These are phyloP conservation scores for Monilinia fructicola DNA, from an alignment of 2,329 filamentous ascomycete genomes.

Conservation along the genomic window DNA sequence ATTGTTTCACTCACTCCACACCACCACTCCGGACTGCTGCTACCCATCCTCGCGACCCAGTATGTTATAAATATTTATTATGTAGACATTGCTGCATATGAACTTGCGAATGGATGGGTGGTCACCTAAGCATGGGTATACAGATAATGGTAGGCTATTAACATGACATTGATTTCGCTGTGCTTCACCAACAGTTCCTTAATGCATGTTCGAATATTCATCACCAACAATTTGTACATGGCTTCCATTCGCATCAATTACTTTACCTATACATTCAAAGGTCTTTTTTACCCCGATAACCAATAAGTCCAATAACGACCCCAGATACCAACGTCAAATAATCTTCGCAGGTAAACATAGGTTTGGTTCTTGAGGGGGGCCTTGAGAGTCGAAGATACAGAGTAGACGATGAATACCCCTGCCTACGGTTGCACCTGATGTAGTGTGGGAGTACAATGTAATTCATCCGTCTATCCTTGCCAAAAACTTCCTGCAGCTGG, in stretches of 20 bases:
- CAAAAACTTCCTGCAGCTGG: conserved; percentile 15
- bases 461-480: conserved; percentile 9
- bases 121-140: not conserved
- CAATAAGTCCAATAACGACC: not conserved
- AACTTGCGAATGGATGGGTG: not conserved
- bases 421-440: not conserved
- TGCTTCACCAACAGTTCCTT: not conserved
- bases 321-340: not conserved
- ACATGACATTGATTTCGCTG: not conserved
- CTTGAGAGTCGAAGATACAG: not conserved
- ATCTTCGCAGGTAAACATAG: not conserved
- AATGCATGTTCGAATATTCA: not conserved
- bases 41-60: not conserved
- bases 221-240: not conserved
- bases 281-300: not conserved
- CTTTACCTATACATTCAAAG: not conserved
- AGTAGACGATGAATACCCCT: conserved; percentile 9
- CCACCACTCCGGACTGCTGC: not conserved
- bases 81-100: not conserved
- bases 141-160: not conserved
- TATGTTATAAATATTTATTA: not conserved
- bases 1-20: not conserved
- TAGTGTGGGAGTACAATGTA: conserved; percentile 8
- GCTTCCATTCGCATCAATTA: not conserved
- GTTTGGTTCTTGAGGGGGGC: not conserved